Evolutionary conservation across 2,329 filamentous ascomycete species (phyloP).

Genomic region (Fusarium lyarnte): DNA sequence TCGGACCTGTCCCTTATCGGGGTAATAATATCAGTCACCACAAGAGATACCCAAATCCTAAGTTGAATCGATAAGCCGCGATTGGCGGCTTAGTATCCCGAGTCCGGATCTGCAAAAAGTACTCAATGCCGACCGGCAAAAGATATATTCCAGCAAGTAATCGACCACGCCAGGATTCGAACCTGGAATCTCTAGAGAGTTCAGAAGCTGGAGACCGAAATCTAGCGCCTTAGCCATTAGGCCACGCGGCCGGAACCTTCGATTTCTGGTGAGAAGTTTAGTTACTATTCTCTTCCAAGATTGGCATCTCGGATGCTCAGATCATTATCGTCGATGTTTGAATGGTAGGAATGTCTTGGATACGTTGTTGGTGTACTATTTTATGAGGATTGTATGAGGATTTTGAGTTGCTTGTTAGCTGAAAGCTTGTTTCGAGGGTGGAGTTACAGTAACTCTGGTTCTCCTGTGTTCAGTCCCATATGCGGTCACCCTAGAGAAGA

Average conservation of each 20-base stretch:
- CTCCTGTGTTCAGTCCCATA: too few species aligned
- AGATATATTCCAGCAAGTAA: background rate
- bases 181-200: constrained; percentile 54
- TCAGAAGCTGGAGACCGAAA: constrained; percentile 47
- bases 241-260: constrained; percentile 51
- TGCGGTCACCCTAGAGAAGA: background rate
- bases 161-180: constrained; percentile 55
- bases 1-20: constrained; percentile 3
- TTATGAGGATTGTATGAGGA: too few species aligned
- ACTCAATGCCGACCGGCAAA: background rate
- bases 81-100: background rate
- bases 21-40: background rate
- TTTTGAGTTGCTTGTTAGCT: rapidly evolving
- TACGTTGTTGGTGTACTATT: background rate
- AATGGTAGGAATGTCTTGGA: background rate
- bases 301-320: rapidly evolving
- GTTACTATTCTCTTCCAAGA: background rate
- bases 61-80: background rate
- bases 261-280: background rate
- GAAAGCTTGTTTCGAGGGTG: background rate
- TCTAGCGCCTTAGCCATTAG: constrained; percentile 57
- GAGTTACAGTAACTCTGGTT: background rate
- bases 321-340: background rate
- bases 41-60: background rate
- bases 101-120: background rate